A percentile compares a stretch with the other conserved stretches of the same genome.
These are phyloP conservation scores for Pezicula rhizophila DNA, from an alignment of 2,329 filamentous ascomycete species.

Conservation along the genomic window DNA sequence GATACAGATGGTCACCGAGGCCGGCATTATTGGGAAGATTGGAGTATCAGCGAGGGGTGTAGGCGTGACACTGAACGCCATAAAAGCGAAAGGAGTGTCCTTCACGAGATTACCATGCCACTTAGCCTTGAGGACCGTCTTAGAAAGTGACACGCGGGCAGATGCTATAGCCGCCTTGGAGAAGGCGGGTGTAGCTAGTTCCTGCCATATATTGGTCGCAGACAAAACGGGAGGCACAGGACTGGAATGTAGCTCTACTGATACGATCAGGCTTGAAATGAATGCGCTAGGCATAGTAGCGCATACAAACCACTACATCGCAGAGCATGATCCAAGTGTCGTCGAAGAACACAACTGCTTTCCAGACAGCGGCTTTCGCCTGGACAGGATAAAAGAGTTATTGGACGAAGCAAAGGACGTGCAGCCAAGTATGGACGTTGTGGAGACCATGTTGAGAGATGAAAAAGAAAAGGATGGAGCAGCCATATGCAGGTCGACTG, in stretches of 20 bases:
- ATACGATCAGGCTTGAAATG: conserved; percentile 22
- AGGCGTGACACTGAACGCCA: conserved; percentile 50
- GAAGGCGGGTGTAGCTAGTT: conserved; percentile 41
- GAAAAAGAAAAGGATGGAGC: conserved; percentile 13
- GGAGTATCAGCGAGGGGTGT: conserved; percentile 48
- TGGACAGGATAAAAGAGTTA: conserved; percentile 27
- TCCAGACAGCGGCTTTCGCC: conserved; percentile 22
- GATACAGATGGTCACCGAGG: conserved; percentile 21
- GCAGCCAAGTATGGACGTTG: conserved; percentile 7
- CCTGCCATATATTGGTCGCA: conserved; percentile 48
- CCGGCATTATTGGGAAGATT: conserved; percentile 35
- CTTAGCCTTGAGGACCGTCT: conserved; percentile 44
- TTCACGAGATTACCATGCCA: conserved; percentile 44
- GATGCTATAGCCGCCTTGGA: conserved; percentile 40
- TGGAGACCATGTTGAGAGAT: conserved; percentile 13
- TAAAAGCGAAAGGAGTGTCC: conserved; percentile 43
- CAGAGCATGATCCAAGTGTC: conserved; percentile 12
- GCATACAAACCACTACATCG: conserved; percentile 28
- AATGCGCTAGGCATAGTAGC: conserved; percentile 15
- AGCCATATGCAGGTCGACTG: conserved; percentile 28
- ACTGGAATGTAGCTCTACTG: conserved; percentile 38
- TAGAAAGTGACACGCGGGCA: conserved; percentile 38
- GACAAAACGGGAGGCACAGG: conserved; percentile 40
- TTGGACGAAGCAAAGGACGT: conserved; percentile 17
- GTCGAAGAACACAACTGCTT: conserved; percentile 17